Evolutionary conservation across 2,329 filamentous ascomycete species (phyloP).

Genomic region (Pestalotiopsis sp.): DNA sequence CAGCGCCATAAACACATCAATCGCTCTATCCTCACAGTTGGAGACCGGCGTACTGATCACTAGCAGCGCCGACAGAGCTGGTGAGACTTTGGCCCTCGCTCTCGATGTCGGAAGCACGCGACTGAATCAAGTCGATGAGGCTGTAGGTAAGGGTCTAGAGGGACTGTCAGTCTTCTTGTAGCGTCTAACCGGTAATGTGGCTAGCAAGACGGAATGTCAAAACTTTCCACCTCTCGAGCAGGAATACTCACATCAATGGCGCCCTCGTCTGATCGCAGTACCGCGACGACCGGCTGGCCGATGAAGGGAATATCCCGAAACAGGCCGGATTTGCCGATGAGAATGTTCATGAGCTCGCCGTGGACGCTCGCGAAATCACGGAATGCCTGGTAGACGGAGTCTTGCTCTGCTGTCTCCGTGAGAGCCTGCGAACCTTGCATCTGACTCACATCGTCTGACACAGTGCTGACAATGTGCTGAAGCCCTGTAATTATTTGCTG

Average conservation of each 20-base stretch:
- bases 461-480: constrained; percentile 29
- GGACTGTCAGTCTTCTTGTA: not conserved
- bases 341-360: constrained; percentile 33
- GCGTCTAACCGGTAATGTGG: too few relatives aligned
- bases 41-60: not conserved
- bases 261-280: constrained; percentile 26
- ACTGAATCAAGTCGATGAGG: constrained; percentile 18
- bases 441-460: constrained; percentile 15
- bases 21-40: not conserved
- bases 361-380: constrained; percentile 32
- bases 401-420: constrained; percentile 15
- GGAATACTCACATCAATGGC: constrained; percentile 26
- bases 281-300: constrained; percentile 27
- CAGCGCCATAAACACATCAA: too few relatives aligned
- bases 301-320: constrained; percentile 29
- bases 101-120: not conserved
- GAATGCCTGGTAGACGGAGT: constrained; percentile 29
- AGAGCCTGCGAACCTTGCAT: constrained; percentile 22
- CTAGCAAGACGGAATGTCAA: not conserved
- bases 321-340: constrained; percentile 37
- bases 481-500: constrained; percentile 31
- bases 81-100: not conserved
- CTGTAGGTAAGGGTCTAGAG: constrained; percentile 21
- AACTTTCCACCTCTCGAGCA: not conserved
- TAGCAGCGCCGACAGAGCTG: not conserved